Conservation (phyloP, 2,329 filamentous ascomycete species). For the Albifimbria verrucaria region DNA sequence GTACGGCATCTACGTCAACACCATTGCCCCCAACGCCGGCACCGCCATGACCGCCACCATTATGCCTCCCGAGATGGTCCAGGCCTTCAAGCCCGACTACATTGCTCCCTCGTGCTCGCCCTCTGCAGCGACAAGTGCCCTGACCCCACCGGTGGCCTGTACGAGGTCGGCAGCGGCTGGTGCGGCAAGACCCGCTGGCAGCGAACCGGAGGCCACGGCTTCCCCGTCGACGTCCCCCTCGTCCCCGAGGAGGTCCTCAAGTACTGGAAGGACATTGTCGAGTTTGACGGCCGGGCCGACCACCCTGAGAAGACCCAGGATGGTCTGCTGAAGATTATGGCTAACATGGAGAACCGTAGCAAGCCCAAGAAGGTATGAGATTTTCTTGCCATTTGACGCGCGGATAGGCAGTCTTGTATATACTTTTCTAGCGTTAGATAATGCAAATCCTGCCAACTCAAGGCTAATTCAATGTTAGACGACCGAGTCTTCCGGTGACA, state of each 20-base stretch:
- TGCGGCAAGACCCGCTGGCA: constrained; percentile 91
- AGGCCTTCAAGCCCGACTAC: constrained; percentile 99
- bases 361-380: constrained; percentile 57
- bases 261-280: constrained; percentile 73
- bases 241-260: constrained; percentile 80
- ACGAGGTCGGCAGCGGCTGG: constrained; percentile 96
- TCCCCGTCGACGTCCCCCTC: constrained; percentile 80
- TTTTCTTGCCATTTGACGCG: constrained; percentile 15
- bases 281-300: constrained; percentile 86
- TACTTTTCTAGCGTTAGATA: constrained; percentile 9
- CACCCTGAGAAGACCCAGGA: constrained; percentile 78
- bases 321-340: constrained; percentile 71
- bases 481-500: constrained; percentile 37
- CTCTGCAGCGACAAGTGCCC: constrained; percentile 85
- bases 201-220: constrained; percentile 81
- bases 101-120: constrained; percentile 90
- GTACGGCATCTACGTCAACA: constrained; percentile 98
- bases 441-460: constrained; percentile 15
- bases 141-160: constrained; percentile 79
- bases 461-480: constrained; percentile 14
- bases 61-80: constrained; percentile 94
- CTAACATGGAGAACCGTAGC: constrained; percentile 79
- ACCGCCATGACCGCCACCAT: constrained; percentile 93
- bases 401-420: constrained; percentile 8
- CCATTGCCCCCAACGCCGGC: constrained; percentile 94